Base-by-base conservation (phyloP, 2,329 filamentous ascomycete species). In the Ophiosphaerella herpotricha region DNA sequence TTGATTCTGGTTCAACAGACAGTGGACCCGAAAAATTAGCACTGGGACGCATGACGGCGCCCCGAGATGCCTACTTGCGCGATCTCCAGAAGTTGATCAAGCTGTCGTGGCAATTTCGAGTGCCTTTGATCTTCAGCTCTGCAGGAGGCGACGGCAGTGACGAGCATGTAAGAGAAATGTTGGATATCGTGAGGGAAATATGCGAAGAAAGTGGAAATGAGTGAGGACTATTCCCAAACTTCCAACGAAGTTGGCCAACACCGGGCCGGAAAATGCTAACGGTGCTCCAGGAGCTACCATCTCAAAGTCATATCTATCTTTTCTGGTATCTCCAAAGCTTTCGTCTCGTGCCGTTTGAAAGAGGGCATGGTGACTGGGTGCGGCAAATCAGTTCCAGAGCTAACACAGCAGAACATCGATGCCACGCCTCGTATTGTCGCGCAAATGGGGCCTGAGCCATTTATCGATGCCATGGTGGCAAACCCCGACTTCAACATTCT, bases 371-470 rank as follows among this genome's bases (percentile, higher is more conserved):
- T 61, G 24, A 49, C 42, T 4, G 78, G 77, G 23, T 79, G 78
- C 0, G 54, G 67, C 4, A 32, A 34, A 0, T 71, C 69, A 2
- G 78, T 80, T 0, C 77, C 78, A 0, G 50, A 58, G 0, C 55
- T 81, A 33, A 74, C 67, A 0, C 60, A 67, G 4, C 45, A 61
- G 1, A 74, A 77, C 31, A 69, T 82, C 9, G 68, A 75, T 0
- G 50, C 58, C 2, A 71, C 76, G 0, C 51, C 68, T 0, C 55
- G 60, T 0, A 70, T 81, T 5, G 77, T 78, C 1, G 74, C 74
- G 0, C 79, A 81, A 46, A 78, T 80, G 66, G 78, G 78, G 0
- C 63, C 73, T 0, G 78, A 80, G 38, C 76, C 78, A 0, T 78
- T 77, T 55, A 37, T 71, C 24, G 70, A 72, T 6, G 77, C 75